Evolutionary conservation across 2,329 filamentous ascomycete genomes (phyloP).

Genomic region (Colletotrichum sp.): DNA sequence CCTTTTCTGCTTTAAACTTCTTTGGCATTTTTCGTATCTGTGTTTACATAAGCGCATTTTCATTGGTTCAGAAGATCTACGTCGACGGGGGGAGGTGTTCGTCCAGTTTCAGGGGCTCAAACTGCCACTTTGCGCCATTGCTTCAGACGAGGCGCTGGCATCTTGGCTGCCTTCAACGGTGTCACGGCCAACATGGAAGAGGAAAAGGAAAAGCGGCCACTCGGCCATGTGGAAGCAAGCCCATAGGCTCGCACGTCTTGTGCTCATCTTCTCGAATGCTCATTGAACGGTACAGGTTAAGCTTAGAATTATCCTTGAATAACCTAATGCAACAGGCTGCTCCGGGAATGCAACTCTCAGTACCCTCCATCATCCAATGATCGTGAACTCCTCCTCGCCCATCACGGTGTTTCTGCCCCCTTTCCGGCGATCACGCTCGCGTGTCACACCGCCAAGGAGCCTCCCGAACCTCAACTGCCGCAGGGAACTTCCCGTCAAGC

Average conservation of each 20-base stretch:
- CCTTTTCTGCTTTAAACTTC: slow-evolving; percentile 8
- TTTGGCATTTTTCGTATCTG: not conserved
- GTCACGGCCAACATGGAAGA: not conserved
- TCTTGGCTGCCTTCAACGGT: not conserved
- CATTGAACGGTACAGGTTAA: not conserved
- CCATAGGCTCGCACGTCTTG: not conserved
- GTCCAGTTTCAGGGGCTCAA: not conserved
- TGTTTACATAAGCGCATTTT: not conserved
- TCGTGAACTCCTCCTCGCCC: not conserved
- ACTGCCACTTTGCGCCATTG: not conserved
- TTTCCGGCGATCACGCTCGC: slow-evolving; percentile 1
- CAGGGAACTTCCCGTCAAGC: not conserved
- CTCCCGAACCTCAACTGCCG: not conserved
- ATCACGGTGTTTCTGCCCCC: not conserved
- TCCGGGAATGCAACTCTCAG: not conserved
- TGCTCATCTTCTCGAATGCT: not conserved
- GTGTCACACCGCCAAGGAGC: slow-evolving; percentile 7
- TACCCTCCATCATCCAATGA: not conserved
- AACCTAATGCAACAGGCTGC: not conserved
- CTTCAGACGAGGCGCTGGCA: not conserved
- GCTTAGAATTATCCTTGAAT: not conserved
- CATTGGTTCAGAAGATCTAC: not conserved
- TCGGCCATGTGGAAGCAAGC: not conserved
- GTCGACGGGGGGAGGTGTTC: not conserved
- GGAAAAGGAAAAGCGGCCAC: not conserved